Evolutionary conservation across 768 basidiomycete species (phyloP), one percentile per base, ranked within the genome.

Genomic region (Mycena crocata): DNA sequence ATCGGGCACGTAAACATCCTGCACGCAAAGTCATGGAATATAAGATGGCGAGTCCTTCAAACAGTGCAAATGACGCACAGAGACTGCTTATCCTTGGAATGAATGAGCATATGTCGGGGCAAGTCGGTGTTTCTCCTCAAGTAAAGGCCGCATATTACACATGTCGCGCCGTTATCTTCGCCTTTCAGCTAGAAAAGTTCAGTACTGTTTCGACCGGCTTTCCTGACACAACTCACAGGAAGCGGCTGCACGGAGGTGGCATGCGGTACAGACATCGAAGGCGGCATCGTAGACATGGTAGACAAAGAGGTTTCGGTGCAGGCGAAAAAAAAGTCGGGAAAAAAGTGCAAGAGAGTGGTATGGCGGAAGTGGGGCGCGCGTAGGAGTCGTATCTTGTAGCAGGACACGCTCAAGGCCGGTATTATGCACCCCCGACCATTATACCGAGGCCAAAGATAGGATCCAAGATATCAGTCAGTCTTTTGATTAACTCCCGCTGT

Each of bases 101-200:
- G 79, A 0, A 44, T 68, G 3, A 52, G 61, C 69, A 74, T 71
- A n/a, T 80, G 78, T 7, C 79, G 71, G 0, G 57, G 35, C 0
- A 80, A 57, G 37, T 78, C 79, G 13, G 72, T 64, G 54, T 60
- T 75, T 35, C 76, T 73, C 10, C 70, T 50, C 23, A 80, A 28
- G 13, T 3, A 32, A 35, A 50, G 64, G 0, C 39, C 44, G 49
- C 78, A 78, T 10, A 57, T 21, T 0, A 12, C 0, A 24, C 77
- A 79, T 0, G n/a, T 60, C 52, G 58, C 62, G 34, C 68, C 68
- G 21, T 57, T 51, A 19, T 61, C 62, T 51, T 54, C 57, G 21
- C 54, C 59, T 46, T 66, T 55, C 17, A 44, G 50, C 64, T 65
- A 23, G 6, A 17, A 17, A 34, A 5, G 0, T 8, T 51, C 3